Percentiles rank a stretch among this genome's conserved stretches.
phyloP scores from a whole-genome alignment of 2,329 filamentous ascomycete species.

The Pestalotiopsis sp. region DNA sequence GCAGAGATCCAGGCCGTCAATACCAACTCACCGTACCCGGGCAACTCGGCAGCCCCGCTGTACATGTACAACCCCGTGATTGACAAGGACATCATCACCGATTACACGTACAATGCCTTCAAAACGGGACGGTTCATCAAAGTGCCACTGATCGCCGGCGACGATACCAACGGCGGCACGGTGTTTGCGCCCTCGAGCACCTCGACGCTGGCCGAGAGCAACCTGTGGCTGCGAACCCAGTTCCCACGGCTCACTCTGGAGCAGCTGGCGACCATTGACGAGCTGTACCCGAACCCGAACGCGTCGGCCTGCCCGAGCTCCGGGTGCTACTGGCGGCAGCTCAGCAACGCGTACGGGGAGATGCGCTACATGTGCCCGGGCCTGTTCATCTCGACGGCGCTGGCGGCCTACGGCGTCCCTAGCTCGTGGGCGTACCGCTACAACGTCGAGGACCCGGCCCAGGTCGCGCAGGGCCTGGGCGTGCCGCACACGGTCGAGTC shows the following conservation, averaged over 20 bases:
- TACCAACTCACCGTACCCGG: conserved; percentile 41
- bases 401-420: conserved; percentile 34
- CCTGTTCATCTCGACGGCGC: conserved; percentile 52
- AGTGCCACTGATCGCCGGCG: conserved; percentile 57
- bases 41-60: conserved; percentile 37
- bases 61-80: conserved; percentile 59
- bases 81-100: conserved; percentile 54
- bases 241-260: conserved; percentile 55
- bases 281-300: conserved; percentile 56
- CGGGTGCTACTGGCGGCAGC: conserved; percentile 61
- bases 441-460: conserved; percentile 62
- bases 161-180: conserved; percentile 68
- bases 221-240: conserved; percentile 59
- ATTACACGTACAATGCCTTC: conserved; percentile 53
- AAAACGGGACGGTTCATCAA: conserved; percentile 51
- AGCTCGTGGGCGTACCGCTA: conserved; percentile 70
- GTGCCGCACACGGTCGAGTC: conserved; percentile 70
- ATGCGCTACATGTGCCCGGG: conserved; percentile 68
- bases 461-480: conserved; percentile 58
- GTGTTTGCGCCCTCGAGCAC: conserved; percentile 57
- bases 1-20: conserved; percentile 45
- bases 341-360: conserved; percentile 63
- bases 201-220: conserved; percentile 47
- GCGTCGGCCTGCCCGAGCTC: conserved; percentile 44
- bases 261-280: conserved; percentile 55